Percentiles rank a stretch among this genome's conserved stretches.
These are phyloP conservation scores for Zymoseptoria passerinii DNA, from an alignment of 2,329 filamentous ascomycete species.

Conservation along the genomic window DNA sequence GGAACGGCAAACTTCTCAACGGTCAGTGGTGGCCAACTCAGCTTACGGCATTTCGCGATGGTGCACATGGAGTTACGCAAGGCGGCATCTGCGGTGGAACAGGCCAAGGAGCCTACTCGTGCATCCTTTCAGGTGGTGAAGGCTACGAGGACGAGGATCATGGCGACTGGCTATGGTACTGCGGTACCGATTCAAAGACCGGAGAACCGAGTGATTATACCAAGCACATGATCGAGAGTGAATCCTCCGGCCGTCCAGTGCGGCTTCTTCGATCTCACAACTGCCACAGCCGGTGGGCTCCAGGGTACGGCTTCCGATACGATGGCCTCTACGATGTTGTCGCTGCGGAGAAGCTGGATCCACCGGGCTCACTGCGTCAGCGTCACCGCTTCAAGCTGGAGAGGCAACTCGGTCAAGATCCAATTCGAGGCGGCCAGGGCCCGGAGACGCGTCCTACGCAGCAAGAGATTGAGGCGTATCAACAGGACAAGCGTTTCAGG, in stretches of 20 bases:
- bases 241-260: slow-evolving; percentile 33
- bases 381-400: slow-evolving; percentile 43
- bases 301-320: slow-evolving; percentile 45
- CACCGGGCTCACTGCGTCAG: slow-evolving; percentile 31
- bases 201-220: slow-evolving; percentile 34
- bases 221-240: slow-evolving; percentile 35
- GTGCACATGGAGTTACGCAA: slow-evolving; percentile 44
- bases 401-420: slow-evolving; percentile 37
- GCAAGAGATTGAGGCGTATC: slow-evolving; percentile 28
- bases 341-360: slow-evolving; percentile 33
- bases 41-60: slow-evolving; percentile 43
- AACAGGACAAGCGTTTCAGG: slow-evolving; percentile 18
- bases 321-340: slow-evolving; percentile 49
- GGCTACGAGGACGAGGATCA: slow-evolving; percentile 22
- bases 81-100: slow-evolving; percentile 45
- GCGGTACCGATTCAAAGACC: slow-evolving; percentile 40
- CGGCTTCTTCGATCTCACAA: slow-evolving; percentile 43
- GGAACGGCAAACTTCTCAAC: slow-evolving; percentile 35
- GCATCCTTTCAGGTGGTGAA: slow-evolving; percentile 43
- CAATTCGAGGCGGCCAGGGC: slow-evolving; percentile 38
- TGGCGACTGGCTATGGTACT: slow-evolving; percentile 45
- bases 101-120: slow-evolving; percentile 43
- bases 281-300: slow-evolving; percentile 37
- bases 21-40: slow-evolving; percentile 51
- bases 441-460: slow-evolving; percentile 37